Percentiles rank a stretch among this genome's conserved stretches.
phyloP scores from a whole-genome alignment of 2,329 filamentous ascomycete species.

The Fusarium nematophilum region DNA sequence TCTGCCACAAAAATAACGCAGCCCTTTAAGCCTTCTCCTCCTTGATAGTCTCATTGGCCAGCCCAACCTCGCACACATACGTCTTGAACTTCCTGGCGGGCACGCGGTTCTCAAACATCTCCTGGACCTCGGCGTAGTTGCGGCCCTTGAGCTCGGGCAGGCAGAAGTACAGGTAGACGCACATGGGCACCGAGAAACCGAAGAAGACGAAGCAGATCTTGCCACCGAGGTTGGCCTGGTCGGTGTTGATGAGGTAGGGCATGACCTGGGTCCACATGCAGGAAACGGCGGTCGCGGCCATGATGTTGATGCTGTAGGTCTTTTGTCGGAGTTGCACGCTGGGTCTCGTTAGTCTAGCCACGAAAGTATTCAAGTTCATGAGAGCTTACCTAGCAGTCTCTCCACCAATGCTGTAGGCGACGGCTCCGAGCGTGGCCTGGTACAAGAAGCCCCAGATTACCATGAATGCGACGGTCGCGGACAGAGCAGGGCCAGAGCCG shows the following conservation, averaged over 20 bases:
- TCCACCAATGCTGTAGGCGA: slow-evolving; percentile 46
- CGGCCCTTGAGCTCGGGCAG: slow-evolving; percentile 51
- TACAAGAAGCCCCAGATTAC: slow-evolving; percentile 44
- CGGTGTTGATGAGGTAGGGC: slow-evolving; percentile 45
- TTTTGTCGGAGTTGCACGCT: slow-evolving; percentile 46
- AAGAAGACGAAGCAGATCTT: slow-evolving; percentile 50
- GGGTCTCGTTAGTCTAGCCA: neutral
- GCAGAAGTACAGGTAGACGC: slow-evolving; percentile 48
- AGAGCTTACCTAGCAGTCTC: slow-evolving; percentile 42
- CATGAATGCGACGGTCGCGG: slow-evolving; percentile 45
- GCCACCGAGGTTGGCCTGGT: slow-evolving; percentile 47
- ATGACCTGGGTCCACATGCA: slow-evolving; percentile 46
- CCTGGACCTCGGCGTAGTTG: slow-evolving; percentile 34
- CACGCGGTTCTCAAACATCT: slow-evolving; percentile 31
- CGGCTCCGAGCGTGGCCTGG: slow-evolving; percentile 45
- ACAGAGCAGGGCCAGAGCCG: slow-evolving; percentile 30
- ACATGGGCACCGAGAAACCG: slow-evolving; percentile 44
- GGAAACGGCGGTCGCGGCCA: slow-evolving; percentile 45
- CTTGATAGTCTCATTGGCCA: slow-evolving; percentile 13
- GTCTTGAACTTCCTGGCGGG: slow-evolving; percentile 28
- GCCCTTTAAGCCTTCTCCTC: neutral
- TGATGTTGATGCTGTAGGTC: slow-evolving; percentile 49
- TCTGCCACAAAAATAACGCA: no score
- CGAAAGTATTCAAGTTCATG: no score
- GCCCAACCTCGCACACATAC: slow-evolving; percentile 22